Evolutionary conservation across 2,329 filamentous ascomycete species (phyloP), one percentile per base, ranked within the genome.

Genomic region (Thielaviopsis ethacetica): DNA sequence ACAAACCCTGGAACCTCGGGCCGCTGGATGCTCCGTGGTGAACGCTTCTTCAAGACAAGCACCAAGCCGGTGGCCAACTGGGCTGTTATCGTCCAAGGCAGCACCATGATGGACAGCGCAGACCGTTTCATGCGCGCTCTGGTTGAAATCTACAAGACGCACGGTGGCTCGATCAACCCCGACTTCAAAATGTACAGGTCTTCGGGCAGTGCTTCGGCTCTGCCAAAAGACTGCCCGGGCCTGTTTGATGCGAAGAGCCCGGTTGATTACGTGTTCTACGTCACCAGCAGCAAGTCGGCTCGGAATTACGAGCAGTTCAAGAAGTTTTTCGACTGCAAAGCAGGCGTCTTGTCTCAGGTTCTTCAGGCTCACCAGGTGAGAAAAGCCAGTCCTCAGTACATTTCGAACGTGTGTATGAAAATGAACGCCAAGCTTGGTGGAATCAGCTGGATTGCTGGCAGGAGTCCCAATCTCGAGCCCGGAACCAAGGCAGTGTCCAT

Each of bases 361-460:
- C 68, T 97, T n/a, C 84, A 90, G 63, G 74, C 76, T 2, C 72
- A 73, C 0, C 85, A 94, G 61, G 86, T 91, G 0, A 85, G 85
- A 68, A 81, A 80, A 27, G n/a, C 12, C 21, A 81, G 86, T 22
- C 78, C 78, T 0, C 93, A 98, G 66, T 97, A 97, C 71, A 85
- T 88, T 66, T 93, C 88, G 0, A 98, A 98, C 62, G 89, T 98
- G 0, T 80, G 83, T 63, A 93, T 98, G 88, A 98, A 98, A 74
- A 83, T 98, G 64, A 97, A 98, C 65, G 86, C 88, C 3, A 98
- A 98, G 74, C 79, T 98, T 2, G 93, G 93, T 15, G 93, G 93
- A 5, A 79, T 81, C 0, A 96, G 89, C 0, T 83, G 73, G 57
- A 47, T 34, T 19, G 61, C 61, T 21, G 58, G 54, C 24, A 56